These are phyloP conservation scores for Porogramme epimiltina DNA, from an alignment of 1,284 basidiomycete genomes.

Conservation along the genomic window DNA sequence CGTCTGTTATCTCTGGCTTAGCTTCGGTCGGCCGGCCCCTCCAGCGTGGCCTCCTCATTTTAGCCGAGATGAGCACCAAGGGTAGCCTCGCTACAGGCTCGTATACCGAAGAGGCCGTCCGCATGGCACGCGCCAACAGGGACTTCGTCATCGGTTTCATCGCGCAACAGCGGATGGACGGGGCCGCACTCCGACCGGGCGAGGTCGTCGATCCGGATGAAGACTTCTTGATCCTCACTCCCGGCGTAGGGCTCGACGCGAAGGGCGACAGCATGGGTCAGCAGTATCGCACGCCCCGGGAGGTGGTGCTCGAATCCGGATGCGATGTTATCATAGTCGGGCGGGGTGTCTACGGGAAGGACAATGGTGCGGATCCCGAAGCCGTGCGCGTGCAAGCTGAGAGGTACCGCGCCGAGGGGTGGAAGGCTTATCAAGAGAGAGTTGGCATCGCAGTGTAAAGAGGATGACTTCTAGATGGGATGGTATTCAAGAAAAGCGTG, in stretches of 20 bases:
- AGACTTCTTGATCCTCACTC: conserved; percentile 92
- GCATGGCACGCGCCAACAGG: conserved; percentile 79
- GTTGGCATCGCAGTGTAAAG: conserved; percentile 5
- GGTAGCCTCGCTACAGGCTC: conserved; percentile 84
- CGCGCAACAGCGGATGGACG: conserved; percentile 84
- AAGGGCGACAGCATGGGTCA: conserved; percentile 93
- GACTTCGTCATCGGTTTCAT: conserved; percentile 98
- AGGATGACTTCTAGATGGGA: no score
- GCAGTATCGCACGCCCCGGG: conserved; percentile 90
- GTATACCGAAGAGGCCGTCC: conserved; percentile 87
- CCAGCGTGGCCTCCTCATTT: conserved; percentile 84
- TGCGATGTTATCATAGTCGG: conserved; percentile 99
- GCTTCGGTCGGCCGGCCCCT: conserved; percentile 84
- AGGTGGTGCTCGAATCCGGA: conserved; percentile 85
- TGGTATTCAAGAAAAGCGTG: no score
- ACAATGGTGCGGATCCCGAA: conserved; percentile 57
- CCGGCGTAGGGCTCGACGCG: conserved; percentile 87
- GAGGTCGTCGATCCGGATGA: conserved; percentile 39
- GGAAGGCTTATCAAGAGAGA: conserved; percentile 84
- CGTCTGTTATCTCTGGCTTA: conserved; percentile 90
- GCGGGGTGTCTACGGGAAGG: conserved; percentile 88
- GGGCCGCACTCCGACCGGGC: conserved; percentile 45
- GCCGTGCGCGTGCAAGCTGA: conserved; percentile 74
- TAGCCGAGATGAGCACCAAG: conserved; percentile 96
- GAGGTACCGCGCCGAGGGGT: conserved; percentile 85